These are phyloP conservation scores for Colletotrichum gigasporum DNA, from an alignment of 2,329 filamentous ascomycete genomes.

Conservation along the genomic window DNA sequence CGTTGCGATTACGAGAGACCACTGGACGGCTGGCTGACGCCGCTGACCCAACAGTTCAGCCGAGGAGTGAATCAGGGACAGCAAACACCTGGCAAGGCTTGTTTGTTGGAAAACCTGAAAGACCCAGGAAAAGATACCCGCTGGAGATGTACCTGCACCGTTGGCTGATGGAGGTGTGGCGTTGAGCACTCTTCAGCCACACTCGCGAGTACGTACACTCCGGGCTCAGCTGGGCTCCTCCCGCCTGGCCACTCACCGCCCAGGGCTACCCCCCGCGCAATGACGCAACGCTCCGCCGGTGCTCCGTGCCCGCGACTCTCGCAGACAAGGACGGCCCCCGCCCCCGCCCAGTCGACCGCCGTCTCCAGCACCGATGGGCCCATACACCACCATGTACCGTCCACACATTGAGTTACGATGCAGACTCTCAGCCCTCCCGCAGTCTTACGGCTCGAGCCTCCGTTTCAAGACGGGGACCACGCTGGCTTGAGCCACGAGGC, in stretches of 20 bases:
- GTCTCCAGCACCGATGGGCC: neutral
- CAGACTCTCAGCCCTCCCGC: neutral
- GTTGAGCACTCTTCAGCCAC: neutral
- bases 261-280: constrained; percentile 24
- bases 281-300: constrained; percentile 21
- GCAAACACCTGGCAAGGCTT: too few relatives aligned
- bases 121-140: neutral
- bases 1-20: neutral
- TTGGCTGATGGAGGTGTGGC: constrained; percentile 11
- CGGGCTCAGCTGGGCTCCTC: too few relatives aligned
- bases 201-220: neutral
- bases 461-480: constrained; percentile 22
- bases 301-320: constrained; percentile 19
- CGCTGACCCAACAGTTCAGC: neutral
- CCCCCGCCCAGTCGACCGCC: neutral
- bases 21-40: neutral
- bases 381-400: neutral
- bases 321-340: constrained; percentile 22
- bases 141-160: neutral
- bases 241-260: neutral
- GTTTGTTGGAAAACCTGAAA: neutral
- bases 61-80: neutral
- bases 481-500: neutral
- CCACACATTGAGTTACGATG: too few relatives aligned
- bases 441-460: constrained; percentile 23